Evolutionary conservation across 2,329 filamentous ascomycete species (phyloP), one percentile per base, ranked within the genome.

Genomic region (Ilyonectria mors-panacis): DNA sequence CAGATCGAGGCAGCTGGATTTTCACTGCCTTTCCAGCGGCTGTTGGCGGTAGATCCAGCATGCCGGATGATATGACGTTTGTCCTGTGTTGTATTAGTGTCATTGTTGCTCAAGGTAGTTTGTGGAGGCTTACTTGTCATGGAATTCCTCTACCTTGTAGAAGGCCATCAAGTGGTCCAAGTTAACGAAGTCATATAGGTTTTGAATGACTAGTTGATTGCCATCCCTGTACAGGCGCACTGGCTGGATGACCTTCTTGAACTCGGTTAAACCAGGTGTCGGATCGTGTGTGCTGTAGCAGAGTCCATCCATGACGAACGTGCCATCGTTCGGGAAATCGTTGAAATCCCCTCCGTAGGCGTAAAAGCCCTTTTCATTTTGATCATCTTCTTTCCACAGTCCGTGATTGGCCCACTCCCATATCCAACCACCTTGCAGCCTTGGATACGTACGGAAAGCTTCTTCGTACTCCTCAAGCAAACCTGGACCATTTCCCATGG

Each of bases 401-500:
- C 88, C 87, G 59, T 90, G 88, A 78, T 90, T 91, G 0, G 86
- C 87, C 89, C 89, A 91, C 73, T 91, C 89, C 89, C 89, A 91
- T 71, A 91, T 86, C 67, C 86, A 90, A 0, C 91, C 91, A 12
- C 91, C 91, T 73, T 93, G 91, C 0, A 93, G 83, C 2, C 86
- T 85, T 0, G 86, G 86, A 67, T 92, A 82, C 26, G 84, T 83
- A 35, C 87, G 85, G 80, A 93, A 94, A 0, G 86, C 84, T 42
- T 89, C 83, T 55, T 91, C 83, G 66, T 94, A 94, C 66, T 93
- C 91, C 67, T 91, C 86, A 17, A 94, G 83, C 37, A 87, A 87
- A 1, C 92, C 92, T 0, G 92, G 92, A 0, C 91, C 91, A 72
- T 93, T 94, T 5, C 92, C 92, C 91, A 94, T 93, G 1, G 92